Base-by-base conservation (phyloP, 176 grass and related monocot species). In the Elymus sibiricus region DNA sequence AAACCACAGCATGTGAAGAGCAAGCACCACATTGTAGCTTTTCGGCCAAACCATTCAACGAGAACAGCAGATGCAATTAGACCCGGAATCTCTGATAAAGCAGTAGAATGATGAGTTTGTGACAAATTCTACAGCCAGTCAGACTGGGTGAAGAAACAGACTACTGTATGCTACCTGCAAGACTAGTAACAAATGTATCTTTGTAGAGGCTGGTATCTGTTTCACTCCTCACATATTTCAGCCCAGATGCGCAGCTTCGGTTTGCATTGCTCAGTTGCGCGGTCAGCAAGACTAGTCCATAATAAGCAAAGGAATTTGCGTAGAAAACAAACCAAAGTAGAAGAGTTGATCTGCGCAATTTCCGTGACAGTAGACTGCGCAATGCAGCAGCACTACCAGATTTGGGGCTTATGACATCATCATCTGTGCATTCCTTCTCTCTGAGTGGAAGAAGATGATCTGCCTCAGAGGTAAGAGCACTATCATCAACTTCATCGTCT, bases 231-330 rank as follows among this genome's bases (percentile, higher is more conserved):
- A 47, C 27, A 85, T 56, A 69, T 81, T 25, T 76, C 59, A 47
- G 34, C 63, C 56, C 88, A 82, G 79, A 85, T 47, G 39, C 46
- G n/a, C 90, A 97, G 25, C 70, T 84, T 81, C 76, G 78, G 73
- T 89, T 89, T 32, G 70, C 83, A 84, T 86, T 77, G 42, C 58
- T 91, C 29, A 97, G 67, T 58, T 95, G 87, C 4, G 95, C 72
- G 10, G 92, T 90, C 24, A 97, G 80, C 87, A 97, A 86, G 56
- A 95, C 88, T 43, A 97, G 27, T 22, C 95, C 95, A 61, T 95
- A 97, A 80, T 97, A 97, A 74, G 85, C 90, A 61, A 97, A 97
- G n/a, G 95, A 90, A 86, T 95, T 95, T 56, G 92, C 90, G 6
- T 76, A 97, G 87, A 83, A 97, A 86, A 82, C 85, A 38, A 95